Evolutionary conservation across 148 eudicot species (phyloP).

Genomic region (Selenicereus undatus): DNA sequence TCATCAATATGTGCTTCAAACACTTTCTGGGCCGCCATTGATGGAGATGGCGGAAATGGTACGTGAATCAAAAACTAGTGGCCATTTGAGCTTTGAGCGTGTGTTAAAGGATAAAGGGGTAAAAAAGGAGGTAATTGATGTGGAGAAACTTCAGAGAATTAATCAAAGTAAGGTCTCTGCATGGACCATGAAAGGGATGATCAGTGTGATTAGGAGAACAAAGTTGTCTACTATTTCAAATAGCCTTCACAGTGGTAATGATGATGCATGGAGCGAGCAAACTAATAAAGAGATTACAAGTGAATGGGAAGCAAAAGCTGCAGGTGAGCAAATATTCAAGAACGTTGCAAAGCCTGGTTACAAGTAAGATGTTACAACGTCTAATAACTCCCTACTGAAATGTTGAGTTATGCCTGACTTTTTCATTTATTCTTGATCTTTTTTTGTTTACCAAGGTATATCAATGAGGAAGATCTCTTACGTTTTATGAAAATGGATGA

Average conservation of each 20-base stretch:
- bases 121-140: constrained; percentile 60
- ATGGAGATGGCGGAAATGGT: constrained; percentile 31
- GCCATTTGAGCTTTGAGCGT: constrained; percentile 49
- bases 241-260: constrained; percentile 38
- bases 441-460: constrained; percentile 39
- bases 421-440: background rate
- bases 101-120: constrained; percentile 34
- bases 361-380: constrained; percentile 42
- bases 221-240: constrained; percentile 61
- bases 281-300: constrained; percentile 53
- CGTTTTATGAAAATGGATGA: constrained; percentile 67
- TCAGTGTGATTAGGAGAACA: constrained; percentile 52
- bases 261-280: constrained; percentile 46
- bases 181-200: constrained; percentile 81
- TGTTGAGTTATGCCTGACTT: background rate
- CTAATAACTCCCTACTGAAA: background rate
- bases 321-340: constrained; percentile 55
- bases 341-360: constrained; percentile 57
- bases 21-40: constrained; percentile 61
- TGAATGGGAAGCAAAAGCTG: constrained; percentile 73
- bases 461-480: constrained; percentile 75
- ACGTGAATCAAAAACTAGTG: constrained; percentile 28
- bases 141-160: constrained; percentile 72
- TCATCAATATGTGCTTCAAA: constrained; percentile 80
- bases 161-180: constrained; percentile 74